A percentile compares a stretch with the other conserved stretches of the same genome.
Evolutionary conservation across 139 green algal genomes (phyloP).

Genomic region (Chlamydomonas sphaeroides): DNA sequence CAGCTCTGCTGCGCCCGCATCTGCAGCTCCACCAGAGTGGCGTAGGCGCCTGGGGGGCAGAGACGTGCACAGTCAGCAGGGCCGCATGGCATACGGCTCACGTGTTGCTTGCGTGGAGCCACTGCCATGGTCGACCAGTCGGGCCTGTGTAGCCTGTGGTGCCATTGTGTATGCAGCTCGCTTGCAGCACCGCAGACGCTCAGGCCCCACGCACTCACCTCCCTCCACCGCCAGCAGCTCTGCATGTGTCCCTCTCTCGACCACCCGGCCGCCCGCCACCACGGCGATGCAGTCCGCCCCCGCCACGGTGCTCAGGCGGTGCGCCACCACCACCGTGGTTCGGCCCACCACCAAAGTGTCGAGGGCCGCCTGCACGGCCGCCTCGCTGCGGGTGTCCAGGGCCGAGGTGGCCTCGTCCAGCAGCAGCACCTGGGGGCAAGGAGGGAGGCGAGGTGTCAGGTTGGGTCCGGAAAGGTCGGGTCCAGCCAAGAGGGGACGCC

Average conservation of each 20-base stretch:
- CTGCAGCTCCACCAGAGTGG: constrained; percentile 76
- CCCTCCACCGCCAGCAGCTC: constrained; percentile 54
- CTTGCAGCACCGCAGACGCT: neutral
- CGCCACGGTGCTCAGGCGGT: constrained; percentile 88
- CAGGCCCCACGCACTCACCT: neutral
- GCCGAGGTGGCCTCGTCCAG: constrained; percentile 86
- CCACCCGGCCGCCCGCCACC: constrained; percentile 58
- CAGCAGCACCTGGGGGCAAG: constrained; percentile 38
- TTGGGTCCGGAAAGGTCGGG: no score
- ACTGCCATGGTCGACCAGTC: no score
- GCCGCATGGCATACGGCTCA: no score
- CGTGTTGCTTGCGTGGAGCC: no score
- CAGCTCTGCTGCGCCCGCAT: constrained; percentile 40
- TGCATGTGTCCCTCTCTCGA: constrained; percentile 73
- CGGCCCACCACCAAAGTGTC: constrained; percentile 59
- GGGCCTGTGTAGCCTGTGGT: no score
- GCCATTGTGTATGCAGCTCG: no score
- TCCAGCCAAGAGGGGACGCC: no score
- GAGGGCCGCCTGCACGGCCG: constrained; percentile 64
- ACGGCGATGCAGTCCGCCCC: constrained; percentile 90
- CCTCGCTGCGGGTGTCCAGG: constrained; percentile 85
- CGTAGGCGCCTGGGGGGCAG: constrained; percentile 65
- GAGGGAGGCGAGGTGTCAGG: no score
- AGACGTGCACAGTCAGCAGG: no score
- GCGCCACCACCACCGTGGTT: constrained; percentile 91